Percentiles rank a stretch among this genome's conserved stretches.
Evolutionary conservation across 768 basidiomycete genomes (phyloP).

Genomic region (Cystofilobasidium capitatum): DNA sequence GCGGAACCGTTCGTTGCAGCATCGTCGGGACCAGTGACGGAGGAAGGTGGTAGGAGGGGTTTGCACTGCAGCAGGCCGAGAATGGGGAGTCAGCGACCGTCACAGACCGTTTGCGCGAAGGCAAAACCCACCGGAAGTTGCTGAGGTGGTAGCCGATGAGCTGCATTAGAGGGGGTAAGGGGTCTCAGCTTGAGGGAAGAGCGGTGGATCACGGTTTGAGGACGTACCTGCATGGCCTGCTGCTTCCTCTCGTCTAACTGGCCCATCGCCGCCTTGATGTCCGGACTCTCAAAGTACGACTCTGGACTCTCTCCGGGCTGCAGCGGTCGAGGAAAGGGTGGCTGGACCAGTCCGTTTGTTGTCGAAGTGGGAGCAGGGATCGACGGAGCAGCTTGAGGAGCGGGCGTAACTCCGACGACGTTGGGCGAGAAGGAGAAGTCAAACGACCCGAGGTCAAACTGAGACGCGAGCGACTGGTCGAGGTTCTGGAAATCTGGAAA

Average conservation of each 20-base stretch:
- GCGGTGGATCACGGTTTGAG: not conserved
- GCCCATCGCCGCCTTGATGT: conserved; percentile 3
- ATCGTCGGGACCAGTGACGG: conserved; percentile 20
- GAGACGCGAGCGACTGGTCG: not conserved
- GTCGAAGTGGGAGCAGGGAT: too few species aligned
- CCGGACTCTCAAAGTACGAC: conserved; percentile 7
- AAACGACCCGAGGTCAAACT: not conserved
- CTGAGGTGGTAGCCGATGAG: conserved; percentile 15
- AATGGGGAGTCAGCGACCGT: not conserved
- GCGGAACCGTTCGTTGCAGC: conserved; percentile 18
- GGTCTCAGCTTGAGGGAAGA: not conserved
- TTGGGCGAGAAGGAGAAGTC: conserved; percentile 6
- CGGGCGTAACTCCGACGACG: too few species aligned
- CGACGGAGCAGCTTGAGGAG: too few species aligned
- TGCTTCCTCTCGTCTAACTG: conserved; percentile 3
- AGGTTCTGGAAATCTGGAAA: not conserved
- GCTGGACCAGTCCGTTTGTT: too few species aligned
- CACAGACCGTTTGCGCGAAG: not conserved
- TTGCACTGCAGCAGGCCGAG: not conserved
- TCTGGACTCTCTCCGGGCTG: not conserved
- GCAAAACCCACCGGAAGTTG: conserved; percentile 16
- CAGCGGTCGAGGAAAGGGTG: not conserved
- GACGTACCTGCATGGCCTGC: conserved; percentile 1
- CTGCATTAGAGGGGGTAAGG: not conserved
- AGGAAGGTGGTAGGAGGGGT: conserved; percentile 20